Evolutionary conservation across 2,329 filamentous ascomycete species (phyloP), one percentile per base, ranked within the genome.

Genomic region (Zopfia rhizophila): DNA sequence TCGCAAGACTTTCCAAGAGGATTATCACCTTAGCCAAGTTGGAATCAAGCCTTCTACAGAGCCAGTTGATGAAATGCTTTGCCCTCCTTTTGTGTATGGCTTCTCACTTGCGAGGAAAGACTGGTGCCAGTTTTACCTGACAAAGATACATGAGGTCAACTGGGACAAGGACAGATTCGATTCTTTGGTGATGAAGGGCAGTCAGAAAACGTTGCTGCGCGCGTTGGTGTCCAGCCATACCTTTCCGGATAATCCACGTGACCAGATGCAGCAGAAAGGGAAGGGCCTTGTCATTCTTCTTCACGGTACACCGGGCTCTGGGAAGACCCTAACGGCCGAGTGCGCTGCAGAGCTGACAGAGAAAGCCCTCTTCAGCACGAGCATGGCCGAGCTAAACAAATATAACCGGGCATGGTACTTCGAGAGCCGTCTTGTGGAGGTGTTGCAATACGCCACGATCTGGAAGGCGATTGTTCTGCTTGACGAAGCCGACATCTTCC

Each of bases 391-490:
- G 17, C 24, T 47, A 17, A 47, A 47, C 37, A 47, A 47, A 21
- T 37, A 47, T 18, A 47, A 47, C 21, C 17, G 27, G 6, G 14
- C 44, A 10, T 47, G 38, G 37, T 47, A 14, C 5, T 47, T 47
- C 24, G 44, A 47, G 18, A n/a, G 24, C 12, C 44, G 44, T 4
- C 38, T 47, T 4, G 16, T 29, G 3, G 5, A 36, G 19, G 29
- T 47, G 5, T 38, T 47, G 12, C 44, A 47, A 25, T 47, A 42
- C 14, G 44, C 44, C 8, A 47, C 38, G 12, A 47, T 42, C 37
- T 80, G 4, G 82, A 83, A 45, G 76, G 82, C 24, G 82, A 18
- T 24, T 11, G 14, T 44, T 10, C 22, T 38, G 19, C 23, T 38
- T 11, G 28, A 31, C 13, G 28, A 31, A 31, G 28, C 28, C n/a